Base-by-base conservation (phyloP, 139 green algal genomes). In the Chloropicon primus region DNA sequence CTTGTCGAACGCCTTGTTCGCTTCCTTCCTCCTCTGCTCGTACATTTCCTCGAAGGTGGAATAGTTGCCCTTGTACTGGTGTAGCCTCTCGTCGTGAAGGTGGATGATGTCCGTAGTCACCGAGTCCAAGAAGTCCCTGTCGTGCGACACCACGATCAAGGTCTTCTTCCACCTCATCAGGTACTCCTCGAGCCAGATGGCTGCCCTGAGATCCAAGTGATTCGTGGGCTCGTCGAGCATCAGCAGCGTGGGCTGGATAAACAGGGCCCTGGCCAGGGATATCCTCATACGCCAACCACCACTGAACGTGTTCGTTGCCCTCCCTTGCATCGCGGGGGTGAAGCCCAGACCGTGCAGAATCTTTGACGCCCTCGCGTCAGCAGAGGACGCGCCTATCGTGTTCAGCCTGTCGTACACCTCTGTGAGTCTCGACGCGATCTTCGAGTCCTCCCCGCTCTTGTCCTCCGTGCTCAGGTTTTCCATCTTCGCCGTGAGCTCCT, bases 61-160 rank as follows among this genome's bases (percentile, higher is more conserved):
- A 84, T 95, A 96, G 80, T 94, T 94, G 79, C 90, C 91, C 75
- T 88, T 85, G 86, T 98, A 98, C 78, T 91, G 91, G 85, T 96
- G 89, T 84, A 98, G 88, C 73, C 92, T 90, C 82, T 93, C 84
- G 86, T 99, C 96, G 82, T 98, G 93, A 77, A 99, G 88, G 87
- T 99, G 96, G 79, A 99, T 97, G 87, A 99, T 98, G 87, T 99
- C 83, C 1, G 96, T 99, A 84, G 93, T 98, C 23, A 99, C 88
- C 21, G 84, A 91, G 87, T 98, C 98, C 10, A 99, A 88, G 84
- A 99, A 99, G 84, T 98, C 96, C 23, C 96, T 86, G 85, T 99
- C 96, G 86, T 99, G 96, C 24, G 88, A 96, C 53, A 99, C 95
- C 21, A 99, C 95, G 27, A 99, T 86, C 54, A 99, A 85, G 71